These are phyloP conservation scores for Anaeromyces robustus DNA, from an alignment of 192 early-diverging fungal genomes.

Conservation along the genomic window DNA sequence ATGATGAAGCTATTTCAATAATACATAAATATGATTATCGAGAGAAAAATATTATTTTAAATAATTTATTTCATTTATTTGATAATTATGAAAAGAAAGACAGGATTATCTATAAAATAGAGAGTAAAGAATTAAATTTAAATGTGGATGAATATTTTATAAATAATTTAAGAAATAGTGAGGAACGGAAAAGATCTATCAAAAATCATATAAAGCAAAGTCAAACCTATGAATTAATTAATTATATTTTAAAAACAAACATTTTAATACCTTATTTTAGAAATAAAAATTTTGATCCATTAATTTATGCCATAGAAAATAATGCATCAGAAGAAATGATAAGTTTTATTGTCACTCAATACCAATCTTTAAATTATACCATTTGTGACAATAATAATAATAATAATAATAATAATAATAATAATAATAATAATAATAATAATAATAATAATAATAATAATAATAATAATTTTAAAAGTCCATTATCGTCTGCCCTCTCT, in stretches of 20 bases:
- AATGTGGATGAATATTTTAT: not conserved
- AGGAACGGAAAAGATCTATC: not conserved
- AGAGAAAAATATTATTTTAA: not conserved
- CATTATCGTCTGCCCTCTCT: not conserved
- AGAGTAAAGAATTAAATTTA: not conserved
- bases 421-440: not conserved
- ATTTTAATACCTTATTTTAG: not conserved
- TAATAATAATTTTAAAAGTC: not conserved
- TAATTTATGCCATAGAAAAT: not conserved
- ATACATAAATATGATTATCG: not conserved
- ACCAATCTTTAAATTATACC: not conserved
- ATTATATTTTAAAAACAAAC: not conserved
- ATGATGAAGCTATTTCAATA: not conserved
- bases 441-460: not conserved
- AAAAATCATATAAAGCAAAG: not conserved
- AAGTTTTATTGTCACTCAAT: not conserved
- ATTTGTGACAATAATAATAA: not conserved
- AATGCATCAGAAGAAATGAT: not conserved
- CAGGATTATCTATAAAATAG: not conserved
- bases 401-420: not conserved
- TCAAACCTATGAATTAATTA: not conserved
- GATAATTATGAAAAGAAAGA: not conserved
- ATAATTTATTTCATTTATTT: not conserved
- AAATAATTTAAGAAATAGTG: not conserved
- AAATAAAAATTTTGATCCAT: not conserved